These are phyloP conservation scores for Xylariaceae sp. DNA, from an alignment of 2,329 filamentous ascomycete species.

Conservation along the genomic window DNA sequence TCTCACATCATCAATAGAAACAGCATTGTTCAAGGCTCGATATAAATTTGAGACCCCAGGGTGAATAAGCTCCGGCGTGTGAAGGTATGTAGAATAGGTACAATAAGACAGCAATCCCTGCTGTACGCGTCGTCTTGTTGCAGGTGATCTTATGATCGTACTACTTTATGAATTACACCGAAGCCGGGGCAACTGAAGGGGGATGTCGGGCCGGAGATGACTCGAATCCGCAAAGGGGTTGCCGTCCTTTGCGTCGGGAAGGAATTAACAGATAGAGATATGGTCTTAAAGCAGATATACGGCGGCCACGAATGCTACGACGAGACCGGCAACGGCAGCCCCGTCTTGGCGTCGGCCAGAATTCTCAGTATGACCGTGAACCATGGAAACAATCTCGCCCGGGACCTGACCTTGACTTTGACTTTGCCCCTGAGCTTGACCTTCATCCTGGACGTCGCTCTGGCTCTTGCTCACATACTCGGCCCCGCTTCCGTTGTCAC, in stretches of 20 bases:
- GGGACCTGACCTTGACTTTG: slow-evolving; percentile 7
- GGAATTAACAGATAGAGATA: not conserved
- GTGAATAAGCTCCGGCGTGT: no score
- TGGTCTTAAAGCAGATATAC: slow-evolving; percentile 31
- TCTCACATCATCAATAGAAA: slow-evolving; percentile 4
- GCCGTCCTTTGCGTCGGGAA: slow-evolving; percentile 7
- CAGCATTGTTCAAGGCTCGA: not conserved
- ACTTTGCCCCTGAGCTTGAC: not conserved
- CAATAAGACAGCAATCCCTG: no score
- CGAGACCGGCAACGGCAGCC: slow-evolving; percentile 47
- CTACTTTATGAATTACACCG: slow-evolving; percentile 9
- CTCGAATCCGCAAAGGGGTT: not conserved
- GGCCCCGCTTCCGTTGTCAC: slow-evolving; percentile 27
- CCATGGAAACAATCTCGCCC: slow-evolving; percentile 27
- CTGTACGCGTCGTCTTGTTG: no score
- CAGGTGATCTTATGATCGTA: not conserved
- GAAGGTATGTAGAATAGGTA: no score
- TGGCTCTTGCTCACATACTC: slow-evolving; percentile 24
- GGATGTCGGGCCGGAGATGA: no score
- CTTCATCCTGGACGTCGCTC: slow-evolving; percentile 34
- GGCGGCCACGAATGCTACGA: slow-evolving; percentile 51
- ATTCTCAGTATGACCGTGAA: slow-evolving; percentile 42
- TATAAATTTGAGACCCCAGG: not conserved
- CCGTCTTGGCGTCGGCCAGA: slow-evolving; percentile 41
- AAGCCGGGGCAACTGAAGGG: no score